Evolutionary conservation across 2,329 filamentous ascomycete genomes (phyloP).

Genomic region (Penicillium digitatum): DNA sequence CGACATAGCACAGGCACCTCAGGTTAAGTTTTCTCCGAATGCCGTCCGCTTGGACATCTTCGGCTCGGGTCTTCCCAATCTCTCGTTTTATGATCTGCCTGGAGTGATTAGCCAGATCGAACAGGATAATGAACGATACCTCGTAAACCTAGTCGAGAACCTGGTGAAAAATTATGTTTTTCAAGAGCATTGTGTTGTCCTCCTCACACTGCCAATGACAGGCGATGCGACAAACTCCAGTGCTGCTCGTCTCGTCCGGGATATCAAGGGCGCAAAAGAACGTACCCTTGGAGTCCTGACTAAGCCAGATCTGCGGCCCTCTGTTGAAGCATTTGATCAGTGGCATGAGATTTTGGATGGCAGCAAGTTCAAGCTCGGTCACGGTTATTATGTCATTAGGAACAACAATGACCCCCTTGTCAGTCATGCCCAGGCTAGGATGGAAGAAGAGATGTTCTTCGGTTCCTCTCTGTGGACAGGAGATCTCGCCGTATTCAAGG

Average conservation of each 20-base stretch:
- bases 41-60: constrained; percentile 72
- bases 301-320: constrained; percentile 70
- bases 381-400: constrained; percentile 77
- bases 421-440: constrained; percentile 47
- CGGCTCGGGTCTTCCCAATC: constrained; percentile 64
- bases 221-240: constrained; percentile 72
- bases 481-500: constrained; percentile 36
- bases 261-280: constrained; percentile 50
- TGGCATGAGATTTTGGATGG: constrained; percentile 64
- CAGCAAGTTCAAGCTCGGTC: constrained; percentile 58
- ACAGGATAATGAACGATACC: constrained; percentile 60
- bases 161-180: constrained; percentile 67
- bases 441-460: constrained; percentile 53
- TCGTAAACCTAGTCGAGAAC: constrained; percentile 68
- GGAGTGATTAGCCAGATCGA: constrained; percentile 72
- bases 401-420: constrained; percentile 45
- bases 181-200: constrained; percentile 66
- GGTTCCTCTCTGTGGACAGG: constrained; percentile 44
- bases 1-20: constrained; percentile 23
- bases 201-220: constrained; percentile 74
- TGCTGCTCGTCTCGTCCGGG: constrained; percentile 61
- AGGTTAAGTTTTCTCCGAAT: constrained; percentile 76
- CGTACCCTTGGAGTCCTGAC: constrained; percentile 74
- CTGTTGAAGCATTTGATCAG: constrained; percentile 50
- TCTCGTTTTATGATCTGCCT: constrained; percentile 82